phyloP scores from a whole-genome alignment of 2,329 filamentous ascomycete genomes.

The Pseudodiploospora longispora region DNA sequence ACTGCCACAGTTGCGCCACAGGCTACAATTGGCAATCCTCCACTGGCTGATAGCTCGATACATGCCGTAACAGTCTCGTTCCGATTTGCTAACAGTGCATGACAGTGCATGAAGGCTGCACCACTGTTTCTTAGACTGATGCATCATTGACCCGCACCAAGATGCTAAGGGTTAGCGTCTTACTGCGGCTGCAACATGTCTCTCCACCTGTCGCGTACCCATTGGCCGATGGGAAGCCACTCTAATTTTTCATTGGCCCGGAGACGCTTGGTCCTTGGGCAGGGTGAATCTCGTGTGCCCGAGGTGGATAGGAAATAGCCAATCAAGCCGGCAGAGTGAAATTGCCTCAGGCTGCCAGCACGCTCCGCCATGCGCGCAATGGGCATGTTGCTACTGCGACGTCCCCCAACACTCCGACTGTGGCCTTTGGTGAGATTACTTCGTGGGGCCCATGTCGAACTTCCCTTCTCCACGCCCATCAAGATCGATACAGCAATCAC shows the following conservation, averaged over 20 bases:
- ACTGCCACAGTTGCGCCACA: no score
- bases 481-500: constrained; percentile 10
- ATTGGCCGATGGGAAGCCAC: not conserved
- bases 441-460: constrained; percentile 5
- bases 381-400: constrained; percentile 7
- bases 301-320: not conserved
- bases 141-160: no score
- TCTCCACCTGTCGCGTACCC: not conserved
- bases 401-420: constrained; percentile 10
- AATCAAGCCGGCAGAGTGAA: not conserved
- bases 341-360: not conserved
- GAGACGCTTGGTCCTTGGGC: not conserved
- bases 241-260: not conserved
- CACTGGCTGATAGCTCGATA: no score
- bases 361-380: not conserved
- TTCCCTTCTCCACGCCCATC: constrained; percentile 3
- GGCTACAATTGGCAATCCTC: no score
- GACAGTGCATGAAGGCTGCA: no score
- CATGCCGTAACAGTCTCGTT: no score
- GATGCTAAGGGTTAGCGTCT: no score
- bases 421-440: constrained; percentile 7
- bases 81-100: no score
- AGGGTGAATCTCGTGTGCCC: not conserved
- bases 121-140: no score
- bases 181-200: not conserved